phyloP scores from a whole-genome alignment of 768 basidiomycete species.

The Brasilioporus rufonigricans region DNA sequence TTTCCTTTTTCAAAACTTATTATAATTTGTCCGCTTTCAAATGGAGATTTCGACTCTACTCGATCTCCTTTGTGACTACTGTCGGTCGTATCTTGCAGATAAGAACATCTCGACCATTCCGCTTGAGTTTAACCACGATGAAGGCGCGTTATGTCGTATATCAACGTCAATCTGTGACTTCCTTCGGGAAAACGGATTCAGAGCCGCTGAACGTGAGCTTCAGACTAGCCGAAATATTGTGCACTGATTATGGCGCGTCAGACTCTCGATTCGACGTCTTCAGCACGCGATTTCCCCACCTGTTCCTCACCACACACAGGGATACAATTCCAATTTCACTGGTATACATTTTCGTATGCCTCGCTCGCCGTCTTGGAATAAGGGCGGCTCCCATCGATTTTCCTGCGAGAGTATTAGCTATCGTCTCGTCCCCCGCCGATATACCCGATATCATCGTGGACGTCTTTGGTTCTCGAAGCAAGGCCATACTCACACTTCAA shows the following conservation, averaged over 20 bases:
- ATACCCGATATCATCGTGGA: conserved; percentile 45
- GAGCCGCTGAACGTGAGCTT: conserved; percentile 40
- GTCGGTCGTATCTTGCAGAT: conserved; percentile 38
- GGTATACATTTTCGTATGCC: conserved; percentile 54
- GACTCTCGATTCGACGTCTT: conserved; percentile 41
- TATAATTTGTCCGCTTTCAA: neutral
- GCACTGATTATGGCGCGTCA: conserved; percentile 14
- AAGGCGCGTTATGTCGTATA: conserved; percentile 27
- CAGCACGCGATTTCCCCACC: conserved; percentile 58
- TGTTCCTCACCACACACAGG: conserved; percentile 49
- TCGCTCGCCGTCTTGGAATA: conserved; percentile 52
- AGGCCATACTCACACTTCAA: conserved; percentile 33
- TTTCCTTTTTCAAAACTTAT: neutral
- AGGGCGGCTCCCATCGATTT: conserved; percentile 53
- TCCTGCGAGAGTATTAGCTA: conserved; percentile 52
- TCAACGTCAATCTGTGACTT: conserved; percentile 48
- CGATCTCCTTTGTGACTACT: conserved; percentile 38
- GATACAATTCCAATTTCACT: conserved; percentile 58
- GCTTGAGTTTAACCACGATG: conserved; percentile 31
- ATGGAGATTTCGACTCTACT: conserved; percentile 42
- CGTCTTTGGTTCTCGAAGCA: conserved; percentile 41
- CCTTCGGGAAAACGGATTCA: conserved; percentile 49
- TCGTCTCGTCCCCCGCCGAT: conserved; percentile 39
- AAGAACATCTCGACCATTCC: conserved; percentile 30
- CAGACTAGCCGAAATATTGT: neutral